A percentile compares a stretch with the other conserved stretches of the same genome.
These are phyloP conservation scores for Coemansia javaensis DNA, from an alignment of 192 early-diverging fungal species.

Conservation along the genomic window DNA sequence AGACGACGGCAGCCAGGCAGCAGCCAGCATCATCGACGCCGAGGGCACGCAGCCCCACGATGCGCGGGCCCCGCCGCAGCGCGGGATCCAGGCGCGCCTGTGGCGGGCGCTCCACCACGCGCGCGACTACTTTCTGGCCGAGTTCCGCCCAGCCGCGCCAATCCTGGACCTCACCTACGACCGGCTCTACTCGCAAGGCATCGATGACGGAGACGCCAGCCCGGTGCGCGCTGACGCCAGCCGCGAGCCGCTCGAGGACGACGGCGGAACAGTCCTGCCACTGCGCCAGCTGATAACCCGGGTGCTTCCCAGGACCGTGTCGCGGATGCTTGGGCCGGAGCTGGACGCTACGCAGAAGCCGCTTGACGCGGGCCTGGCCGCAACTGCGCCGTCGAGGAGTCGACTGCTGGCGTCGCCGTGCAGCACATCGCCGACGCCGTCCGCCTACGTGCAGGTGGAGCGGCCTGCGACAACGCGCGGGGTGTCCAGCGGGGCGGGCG, in stretches of 20 bases:
- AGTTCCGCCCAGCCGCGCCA: slow-evolving; percentile 34
- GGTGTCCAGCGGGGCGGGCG: not conserved
- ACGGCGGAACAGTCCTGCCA: slow-evolving; percentile 29
- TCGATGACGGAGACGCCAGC: slow-evolving; percentile 2
- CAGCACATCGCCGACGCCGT: not conserved
- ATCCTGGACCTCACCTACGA: slow-evolving; percentile 50
- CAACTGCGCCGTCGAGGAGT: slow-evolving; percentile 1
- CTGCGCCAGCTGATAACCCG: slow-evolving; percentile 27
- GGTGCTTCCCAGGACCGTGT: slow-evolving; percentile 28
- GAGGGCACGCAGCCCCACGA: too few relatives aligned
- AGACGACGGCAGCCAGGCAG: slow-evolving; percentile 6
- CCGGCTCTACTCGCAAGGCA: slow-evolving; percentile 35
- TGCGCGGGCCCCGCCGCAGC: not conserved
- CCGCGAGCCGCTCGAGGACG: slow-evolving; percentile 9
- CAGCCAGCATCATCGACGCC: slow-evolving; percentile 17
- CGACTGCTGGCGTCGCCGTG: not conserved
- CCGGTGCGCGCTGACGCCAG: not conserved
- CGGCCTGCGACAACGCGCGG: not conserved
- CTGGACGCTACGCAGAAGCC: not conserved
- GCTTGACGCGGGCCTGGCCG: not conserved
- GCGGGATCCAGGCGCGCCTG: slow-evolving; percentile 1
- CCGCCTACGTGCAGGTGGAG: not conserved
- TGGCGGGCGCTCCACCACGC: slow-evolving; percentile 14
- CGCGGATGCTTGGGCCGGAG: slow-evolving; percentile 14
- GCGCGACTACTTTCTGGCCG: slow-evolving; percentile 45